phyloP scores from a whole-genome alignment of 495 filamentous ascomycete genomes.

The Parathielavia hyrcaniae region DNA sequence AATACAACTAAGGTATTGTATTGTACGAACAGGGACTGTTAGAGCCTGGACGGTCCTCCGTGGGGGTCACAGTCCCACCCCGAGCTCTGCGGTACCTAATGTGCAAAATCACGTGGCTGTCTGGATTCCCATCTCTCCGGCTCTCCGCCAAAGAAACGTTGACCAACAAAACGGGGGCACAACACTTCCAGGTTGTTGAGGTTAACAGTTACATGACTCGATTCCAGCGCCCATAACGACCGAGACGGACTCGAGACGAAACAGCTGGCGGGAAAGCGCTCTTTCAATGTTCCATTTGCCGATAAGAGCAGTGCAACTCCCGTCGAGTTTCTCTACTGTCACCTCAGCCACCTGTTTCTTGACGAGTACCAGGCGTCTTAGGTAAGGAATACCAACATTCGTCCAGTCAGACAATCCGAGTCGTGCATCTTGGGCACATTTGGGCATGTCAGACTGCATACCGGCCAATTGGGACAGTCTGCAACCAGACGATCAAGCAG shows the following conservation, averaged over 20 bases:
- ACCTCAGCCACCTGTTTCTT: too few relatives aligned
- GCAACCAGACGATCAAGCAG: background rate
- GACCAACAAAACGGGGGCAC: background rate
- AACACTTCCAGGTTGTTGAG: background rate
- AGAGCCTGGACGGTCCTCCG: constrained; percentile 6
- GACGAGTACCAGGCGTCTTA: too few relatives aligned
- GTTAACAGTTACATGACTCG: too few relatives aligned
- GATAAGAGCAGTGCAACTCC: background rate
- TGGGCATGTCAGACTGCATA: constrained; percentile 1
- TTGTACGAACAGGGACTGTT: background rate
- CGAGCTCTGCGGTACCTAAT: background rate
- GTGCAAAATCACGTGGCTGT: background rate
- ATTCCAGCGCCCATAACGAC: too few relatives aligned
- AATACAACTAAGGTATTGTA: too few relatives aligned
- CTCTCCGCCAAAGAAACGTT: background rate
- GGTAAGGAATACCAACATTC: background rate
- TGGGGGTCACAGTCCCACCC: constrained; percentile 11
- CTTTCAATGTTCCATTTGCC: too few relatives aligned
- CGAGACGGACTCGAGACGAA: too few relatives aligned
- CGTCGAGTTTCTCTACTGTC: background rate
- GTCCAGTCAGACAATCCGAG: background rate
- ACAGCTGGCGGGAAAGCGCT: too few relatives aligned
- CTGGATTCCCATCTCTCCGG: background rate
- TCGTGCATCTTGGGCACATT: background rate
- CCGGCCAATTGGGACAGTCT: constrained; percentile 6